Evolutionary conservation across 2,329 filamentous ascomycete species (phyloP).

Genomic region (Hortaea werneckii): DNA sequence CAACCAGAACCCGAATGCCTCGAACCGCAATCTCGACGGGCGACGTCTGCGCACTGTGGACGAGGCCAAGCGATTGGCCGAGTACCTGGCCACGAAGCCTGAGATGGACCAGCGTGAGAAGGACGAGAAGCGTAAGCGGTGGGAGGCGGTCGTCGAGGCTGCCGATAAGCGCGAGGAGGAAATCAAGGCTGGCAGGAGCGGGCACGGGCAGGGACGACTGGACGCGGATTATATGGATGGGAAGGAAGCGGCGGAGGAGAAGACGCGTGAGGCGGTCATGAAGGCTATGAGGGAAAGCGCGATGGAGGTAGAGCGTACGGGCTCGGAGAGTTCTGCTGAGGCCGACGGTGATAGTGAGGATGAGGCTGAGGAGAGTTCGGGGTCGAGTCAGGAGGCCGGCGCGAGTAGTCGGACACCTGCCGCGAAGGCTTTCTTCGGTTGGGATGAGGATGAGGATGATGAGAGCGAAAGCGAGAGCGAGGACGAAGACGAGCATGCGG

Average conservation of each 20-base stretch:
- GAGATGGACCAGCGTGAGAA: slow-evolving; percentile 95
- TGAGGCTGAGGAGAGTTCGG: slow-evolving; percentile 23
- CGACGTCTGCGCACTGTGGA: slow-evolving; percentile 82
- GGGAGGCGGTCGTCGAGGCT: slow-evolving; percentile 78
- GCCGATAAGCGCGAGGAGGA: slow-evolving; percentile 78
- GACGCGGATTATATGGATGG: slow-evolving; percentile 93
- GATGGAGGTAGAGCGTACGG: slow-evolving; percentile 44
- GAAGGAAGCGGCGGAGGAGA: slow-evolving; percentile 80
- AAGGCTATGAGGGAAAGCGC: slow-evolving; percentile 55
- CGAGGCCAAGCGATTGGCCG: slow-evolving; percentile 88
- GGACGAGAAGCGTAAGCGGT: slow-evolving; percentile 71
- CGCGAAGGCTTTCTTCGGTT: slow-evolving; percentile 55
- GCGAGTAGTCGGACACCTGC: slow-evolving; percentile 31
- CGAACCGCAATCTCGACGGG: slow-evolving; percentile 86
- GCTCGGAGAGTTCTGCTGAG: slow-evolving; percentile 30
- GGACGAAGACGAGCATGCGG: slow-evolving; percentile 23
- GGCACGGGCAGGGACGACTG: slow-evolving; percentile 47
- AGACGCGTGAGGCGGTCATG: slow-evolving; percentile 66
- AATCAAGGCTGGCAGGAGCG: slow-evolving; percentile 60
- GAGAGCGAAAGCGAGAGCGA: slow-evolving; percentile 39
- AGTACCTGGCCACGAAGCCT: slow-evolving; percentile 90
- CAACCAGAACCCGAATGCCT: slow-evolving; percentile 64
- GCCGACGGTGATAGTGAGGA: slow-evolving; percentile 36
- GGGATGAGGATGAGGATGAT: slow-evolving; percentile 60
- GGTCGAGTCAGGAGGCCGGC: slow-evolving; percentile 18